A percentile compares a stretch with the other conserved stretches of the same genome.
These are phyloP conservation scores for Misopates orontium DNA, from an alignment of 257 asterid species.

Conservation along the genomic window DNA sequence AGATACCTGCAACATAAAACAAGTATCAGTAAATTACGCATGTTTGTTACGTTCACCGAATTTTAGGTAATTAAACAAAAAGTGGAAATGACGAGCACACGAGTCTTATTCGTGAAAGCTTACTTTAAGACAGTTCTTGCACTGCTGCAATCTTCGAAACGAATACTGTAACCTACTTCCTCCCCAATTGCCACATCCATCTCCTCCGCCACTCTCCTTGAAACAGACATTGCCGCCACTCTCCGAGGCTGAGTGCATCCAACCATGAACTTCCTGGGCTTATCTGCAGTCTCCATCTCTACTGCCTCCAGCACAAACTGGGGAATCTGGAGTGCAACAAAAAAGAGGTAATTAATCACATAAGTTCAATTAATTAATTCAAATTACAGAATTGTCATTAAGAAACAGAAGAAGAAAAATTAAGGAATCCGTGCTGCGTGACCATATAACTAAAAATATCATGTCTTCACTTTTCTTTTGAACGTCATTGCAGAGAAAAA, in stretches of 20 bases:
- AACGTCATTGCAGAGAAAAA: neutral
- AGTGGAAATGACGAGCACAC: neutral
- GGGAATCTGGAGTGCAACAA: constrained; percentile 64
- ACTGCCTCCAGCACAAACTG: constrained; percentile 89
- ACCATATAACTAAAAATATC: neutral
- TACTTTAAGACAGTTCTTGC: constrained; percentile 80
- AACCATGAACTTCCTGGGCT: constrained; percentile 79
- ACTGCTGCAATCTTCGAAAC: constrained; percentile 95
- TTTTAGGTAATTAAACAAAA: neutral
- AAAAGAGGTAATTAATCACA: neutral
- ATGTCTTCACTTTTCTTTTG: neutral
- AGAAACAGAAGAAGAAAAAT: neutral
- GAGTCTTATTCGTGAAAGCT: neutral
- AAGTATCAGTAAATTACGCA: neutral
- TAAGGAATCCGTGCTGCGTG: neutral
- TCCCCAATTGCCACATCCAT: constrained; percentile 97
- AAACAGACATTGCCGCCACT: constrained; percentile 99
- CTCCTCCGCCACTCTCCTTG: constrained; percentile 97
- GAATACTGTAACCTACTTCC: constrained; percentile 97
- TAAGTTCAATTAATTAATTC: neutral
- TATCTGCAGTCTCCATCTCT: constrained; percentile 66
- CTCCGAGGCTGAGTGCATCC: constrained; percentile 98
- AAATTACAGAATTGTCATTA: neutral
- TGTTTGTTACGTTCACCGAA: neutral
- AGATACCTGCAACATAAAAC: constrained; percentile 55